These are phyloP conservation scores for Neurospora terricola DNA, from an alignment of 495 filamentous ascomycete species.

Conservation along the genomic window DNA sequence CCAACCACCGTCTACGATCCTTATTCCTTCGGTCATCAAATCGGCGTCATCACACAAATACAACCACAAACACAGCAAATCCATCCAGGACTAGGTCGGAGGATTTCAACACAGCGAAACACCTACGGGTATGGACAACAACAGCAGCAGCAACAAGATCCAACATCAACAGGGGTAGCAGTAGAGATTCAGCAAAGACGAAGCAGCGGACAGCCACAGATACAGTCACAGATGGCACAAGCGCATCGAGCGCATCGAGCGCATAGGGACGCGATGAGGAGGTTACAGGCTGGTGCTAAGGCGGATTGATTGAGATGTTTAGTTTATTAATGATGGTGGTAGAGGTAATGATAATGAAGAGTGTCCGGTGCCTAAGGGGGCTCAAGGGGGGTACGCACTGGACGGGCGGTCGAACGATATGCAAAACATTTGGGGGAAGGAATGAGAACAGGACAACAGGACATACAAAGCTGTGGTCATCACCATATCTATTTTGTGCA, in stretches of 20 bases:
- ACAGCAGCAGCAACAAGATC: neutral
- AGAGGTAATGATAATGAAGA: neutral
- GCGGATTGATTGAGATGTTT: constrained; percentile 34
- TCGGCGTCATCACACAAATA: neutral
- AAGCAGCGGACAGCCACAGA: neutral
- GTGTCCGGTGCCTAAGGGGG: neutral
- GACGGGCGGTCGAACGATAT: neutral
- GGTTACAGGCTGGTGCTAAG: constrained; percentile 59
- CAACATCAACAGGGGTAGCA: neutral
- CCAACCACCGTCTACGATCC: neutral
- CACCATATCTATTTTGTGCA: neutral
- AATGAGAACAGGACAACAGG: neutral
- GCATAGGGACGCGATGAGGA: constrained; percentile 72
- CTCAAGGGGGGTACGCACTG: neutral
- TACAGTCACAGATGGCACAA: neutral
- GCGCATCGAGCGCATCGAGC: constrained; percentile 11
- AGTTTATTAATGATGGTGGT: neutral
- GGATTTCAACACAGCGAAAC: neutral
- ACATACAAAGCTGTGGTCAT: neutral
- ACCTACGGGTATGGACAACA: neutral
- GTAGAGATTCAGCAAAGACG: neutral
- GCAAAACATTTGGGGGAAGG: neutral
- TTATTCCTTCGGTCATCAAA: neutral
- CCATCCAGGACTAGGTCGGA: neutral
- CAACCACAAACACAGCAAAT: neutral